Base-by-base conservation (phyloP, 345 rosid genomes). In the Rhodamnia rubescens region DNA sequence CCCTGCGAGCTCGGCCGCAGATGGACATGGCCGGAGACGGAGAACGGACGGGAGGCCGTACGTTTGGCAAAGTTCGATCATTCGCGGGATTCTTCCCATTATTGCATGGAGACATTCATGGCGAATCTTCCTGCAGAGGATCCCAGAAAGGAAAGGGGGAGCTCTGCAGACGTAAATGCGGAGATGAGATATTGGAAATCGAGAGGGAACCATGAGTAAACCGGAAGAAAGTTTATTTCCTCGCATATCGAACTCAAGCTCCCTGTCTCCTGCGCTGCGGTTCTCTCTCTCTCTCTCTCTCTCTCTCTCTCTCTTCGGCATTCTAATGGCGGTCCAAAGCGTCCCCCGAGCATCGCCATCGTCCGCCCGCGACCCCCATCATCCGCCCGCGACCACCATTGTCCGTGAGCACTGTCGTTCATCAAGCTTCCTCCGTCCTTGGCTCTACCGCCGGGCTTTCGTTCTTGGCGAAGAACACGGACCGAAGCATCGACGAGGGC, bases 41-140 rank as follows among this genome's bases (percentile, higher is more conserved):
- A 69, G 16, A 16, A 7, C 40, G 29, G 42, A 29, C 16, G 40
- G 53, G 40, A 27, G 40, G 2, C 20, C 11, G 0, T 0, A 27
- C 74, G 40, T 61, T 7, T 20, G n/a, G 74, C 74, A 7, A 27
- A 61, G 18, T 27, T 59, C 69, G 74, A 59, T 59, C 74, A 64
- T 32, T 32, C 78, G 6, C 14, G 21, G 74, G 21, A 29, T 13
- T 24, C 22, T 55, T 22, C 58, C 58, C 58, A 9, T 55, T 22
- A 55, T 8, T 55, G 58, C 58, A 22, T 26, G 29, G 15, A n/a
- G 64, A 5, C 15, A n/a, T 57, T 57, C 29, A 26, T 11, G 32
- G 64, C 11, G 29, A 11, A 57, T 57, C 29, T 5, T 26, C 64
- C 29, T 5, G 64, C 7, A 1, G 64, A 57, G 29, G 29, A 57